Percentiles rank a stretch among this genome's conserved stretches.
phyloP scores from a whole-genome alignment of 768 basidiomycete genomes.

The Mycena capillaripes region DNA sequence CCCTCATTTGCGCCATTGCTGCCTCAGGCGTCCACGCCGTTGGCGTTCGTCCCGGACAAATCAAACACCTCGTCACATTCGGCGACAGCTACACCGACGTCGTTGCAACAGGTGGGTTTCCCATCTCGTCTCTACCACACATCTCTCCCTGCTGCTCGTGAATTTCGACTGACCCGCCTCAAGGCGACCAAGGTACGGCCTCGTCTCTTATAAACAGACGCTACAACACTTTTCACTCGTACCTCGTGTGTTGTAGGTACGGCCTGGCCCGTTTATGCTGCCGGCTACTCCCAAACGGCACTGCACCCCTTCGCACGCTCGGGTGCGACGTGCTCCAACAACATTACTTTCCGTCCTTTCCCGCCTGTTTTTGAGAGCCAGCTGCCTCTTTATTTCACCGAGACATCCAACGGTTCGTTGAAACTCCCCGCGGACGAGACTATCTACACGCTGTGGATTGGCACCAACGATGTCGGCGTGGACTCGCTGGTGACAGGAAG shows the following conservation, averaged over 20 bases:
- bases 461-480: conserved; percentile 74
- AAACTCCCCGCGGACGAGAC: conserved; percentile 59
- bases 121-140: no score
- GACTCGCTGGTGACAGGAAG: conserved; percentile 67
- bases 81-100: conserved; percentile 78
- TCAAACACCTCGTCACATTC: conserved; percentile 76
- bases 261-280: conserved; percentile 74
- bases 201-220: no score
- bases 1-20: conserved; percentile 16
- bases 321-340: conserved; percentile 77
- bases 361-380: conserved; percentile 71
- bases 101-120: conserved; percentile 44
- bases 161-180: neutral
- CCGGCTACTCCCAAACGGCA: conserved; percentile 65
- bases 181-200: conserved; percentile 59
- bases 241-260: no score
- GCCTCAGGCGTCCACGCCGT: conserved; percentile 21
- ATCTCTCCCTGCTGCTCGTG: no score
- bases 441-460: conserved; percentile 77
- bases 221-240: no score
- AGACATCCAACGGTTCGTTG: conserved; percentile 57
- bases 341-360: conserved; percentile 68
- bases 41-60: conserved; percentile 57
- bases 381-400: conserved; percentile 65
- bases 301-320: conserved; percentile 72